Conservation (phyloP, 495 filamentous ascomycete genomes). For the Letharia columbiana region DNA sequence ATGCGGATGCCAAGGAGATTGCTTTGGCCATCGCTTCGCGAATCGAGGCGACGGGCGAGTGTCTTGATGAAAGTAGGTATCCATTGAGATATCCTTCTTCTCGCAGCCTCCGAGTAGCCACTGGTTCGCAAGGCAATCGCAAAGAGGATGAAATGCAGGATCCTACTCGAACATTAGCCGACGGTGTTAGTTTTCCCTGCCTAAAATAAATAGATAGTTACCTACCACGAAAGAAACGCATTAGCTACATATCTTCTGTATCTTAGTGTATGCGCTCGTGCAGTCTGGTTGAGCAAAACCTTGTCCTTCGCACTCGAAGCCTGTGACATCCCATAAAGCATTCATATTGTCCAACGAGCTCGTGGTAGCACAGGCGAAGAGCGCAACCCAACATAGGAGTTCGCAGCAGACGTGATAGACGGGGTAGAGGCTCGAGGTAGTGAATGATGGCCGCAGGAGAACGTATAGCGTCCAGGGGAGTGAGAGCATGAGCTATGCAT, state of each 20-base stretch:
- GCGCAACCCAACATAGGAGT: background rate
- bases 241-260: background rate
- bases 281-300: background rate
- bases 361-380: background rate
- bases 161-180: background rate
- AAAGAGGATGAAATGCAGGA: background rate
- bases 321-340: background rate
- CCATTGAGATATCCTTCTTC: background rate
- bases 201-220: background rate
- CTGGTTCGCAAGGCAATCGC: background rate
- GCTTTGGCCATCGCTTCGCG: background rate
- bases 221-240: background rate
- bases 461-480: background rate
- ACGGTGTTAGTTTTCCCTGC: background rate
- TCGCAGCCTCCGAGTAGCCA: background rate
- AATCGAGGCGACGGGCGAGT: background rate
- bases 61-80: background rate
- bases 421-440: background rate
- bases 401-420: background rate
- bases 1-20: background rate
- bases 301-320: background rate
- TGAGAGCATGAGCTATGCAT: background rate
- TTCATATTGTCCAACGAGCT: background rate
- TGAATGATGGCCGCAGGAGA: background rate
- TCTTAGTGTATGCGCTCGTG: background rate